phyloP scores from a whole-genome alignment of 108 stramenopile species.

The Skeletonema marinoi region DNA sequence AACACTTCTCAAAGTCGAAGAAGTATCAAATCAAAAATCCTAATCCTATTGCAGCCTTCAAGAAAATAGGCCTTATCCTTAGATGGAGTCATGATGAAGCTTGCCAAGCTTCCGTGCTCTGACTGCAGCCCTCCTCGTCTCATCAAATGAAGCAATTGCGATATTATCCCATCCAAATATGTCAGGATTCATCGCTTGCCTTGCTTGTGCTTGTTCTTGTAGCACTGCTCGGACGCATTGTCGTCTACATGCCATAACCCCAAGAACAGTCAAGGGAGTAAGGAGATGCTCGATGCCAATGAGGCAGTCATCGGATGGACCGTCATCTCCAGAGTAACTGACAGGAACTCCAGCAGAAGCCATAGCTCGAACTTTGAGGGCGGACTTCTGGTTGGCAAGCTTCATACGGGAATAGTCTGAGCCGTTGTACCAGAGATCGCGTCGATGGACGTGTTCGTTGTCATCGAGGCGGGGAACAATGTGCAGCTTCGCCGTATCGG shows the following conservation, averaged over 20 bases:
- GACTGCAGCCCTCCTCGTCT: too few relatives aligned
- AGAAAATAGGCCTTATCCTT: too few relatives aligned
- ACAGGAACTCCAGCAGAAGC: too few relatives aligned
- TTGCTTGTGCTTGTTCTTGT: not conserved
- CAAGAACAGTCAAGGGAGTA: not conserved
- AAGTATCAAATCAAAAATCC: too few relatives aligned
- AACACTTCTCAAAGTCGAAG: too few relatives aligned
- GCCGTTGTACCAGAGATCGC: not conserved
- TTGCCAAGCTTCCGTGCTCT: too few relatives aligned
- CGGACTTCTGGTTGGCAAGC: not conserved
- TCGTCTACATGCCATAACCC: not conserved
- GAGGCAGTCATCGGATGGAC: not conserved
- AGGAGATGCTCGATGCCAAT: not conserved
- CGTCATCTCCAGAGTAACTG: too few relatives aligned
- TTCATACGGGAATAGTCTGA: not conserved
- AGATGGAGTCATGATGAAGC: too few relatives aligned
- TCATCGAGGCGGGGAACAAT: not conserved
- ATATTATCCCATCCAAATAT: too few relatives aligned
- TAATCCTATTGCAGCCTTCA: too few relatives aligned
- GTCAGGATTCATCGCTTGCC: not conserved
- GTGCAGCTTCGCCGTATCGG: not conserved
- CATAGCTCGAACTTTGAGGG: too few relatives aligned
- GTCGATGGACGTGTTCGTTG: not conserved
- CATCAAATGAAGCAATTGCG: too few relatives aligned
- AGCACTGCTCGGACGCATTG: not conserved